Base-by-base conservation (phyloP, 768 basidiomycete genomes). In the Lentinula lateritia region DNA sequence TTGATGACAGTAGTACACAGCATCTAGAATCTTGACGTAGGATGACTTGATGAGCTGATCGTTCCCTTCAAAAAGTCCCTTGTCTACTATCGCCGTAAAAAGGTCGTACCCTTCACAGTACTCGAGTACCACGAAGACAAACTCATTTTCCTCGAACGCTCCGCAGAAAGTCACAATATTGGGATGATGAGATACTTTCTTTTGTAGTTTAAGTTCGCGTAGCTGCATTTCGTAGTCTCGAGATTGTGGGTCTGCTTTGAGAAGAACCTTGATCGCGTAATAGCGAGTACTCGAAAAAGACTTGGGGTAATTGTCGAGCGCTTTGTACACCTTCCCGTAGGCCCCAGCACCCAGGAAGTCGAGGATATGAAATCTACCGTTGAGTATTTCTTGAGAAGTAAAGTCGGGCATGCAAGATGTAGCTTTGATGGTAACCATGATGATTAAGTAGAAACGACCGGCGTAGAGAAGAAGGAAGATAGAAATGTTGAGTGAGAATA, bases 1-100 rank as follows among this genome's bases (percentile, higher is more conserved):
- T 46, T 75, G 70, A 67, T 94, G 92, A 68, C 89, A 91, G 69
- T 87, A 80, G 54, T 87, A 79, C 48, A 94, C 83, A 1, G 89
- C 89, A 64, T 92, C 89, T 58, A 94, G 73, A 55, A 95, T 83
- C 68, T 93, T 87, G 23, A 90, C 65, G 72, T 91, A 93, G 36
- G 85, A 81, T 36, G 72, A 70, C 70, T 83, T 87, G 76, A 92
- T 83, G 63, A 88, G 80, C 5, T 71, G 70, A 63, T 83, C 82
- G 64, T 91, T 81, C 48, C 83, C 79, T 52, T 80, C 73, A 69
- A 86, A 92, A 35, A 79, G 63, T 38, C 72, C 75, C 39, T 74
- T 69, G 58, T 81, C 76, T 63, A 84, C 87, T 72, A 92, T 89
- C 13, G 84, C 85, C 58, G 73, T 78, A 66, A 88, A 90, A 54